A percentile compares a stretch with the other conserved stretches of the same genome.
Evolutionary conservation across 345 rosid species (phyloP).

Genomic region (Pistacia vera): DNA sequence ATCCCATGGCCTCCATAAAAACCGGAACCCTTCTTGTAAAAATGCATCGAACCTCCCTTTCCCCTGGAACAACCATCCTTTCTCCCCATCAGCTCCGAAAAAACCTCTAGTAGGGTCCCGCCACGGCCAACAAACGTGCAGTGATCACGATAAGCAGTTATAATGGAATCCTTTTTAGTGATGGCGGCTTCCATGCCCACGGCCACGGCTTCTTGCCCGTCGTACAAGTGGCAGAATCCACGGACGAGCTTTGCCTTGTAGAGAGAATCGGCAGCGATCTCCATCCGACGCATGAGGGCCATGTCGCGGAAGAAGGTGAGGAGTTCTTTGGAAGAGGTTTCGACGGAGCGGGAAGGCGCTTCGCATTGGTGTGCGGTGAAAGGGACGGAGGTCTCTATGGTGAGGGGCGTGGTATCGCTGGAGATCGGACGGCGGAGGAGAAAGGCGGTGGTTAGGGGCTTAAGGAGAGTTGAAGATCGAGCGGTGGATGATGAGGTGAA

Average conservation of each 20-base stretch:
- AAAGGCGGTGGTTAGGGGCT: slow-evolving; percentile 35
- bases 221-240: slow-evolving; percentile 98
- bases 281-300: slow-evolving; percentile 95
- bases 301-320: slow-evolving; percentile 71
- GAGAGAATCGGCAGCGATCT: slow-evolving; percentile 96
- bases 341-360: slow-evolving; percentile 83
- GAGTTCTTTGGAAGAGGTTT: slow-evolving; percentile 67
- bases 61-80: slow-evolving; percentile 83
- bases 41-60: slow-evolving; percentile 98
- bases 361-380: slow-evolving; percentile 82
- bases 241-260: slow-evolving; percentile 98
- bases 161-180: slow-evolving; percentile 79
- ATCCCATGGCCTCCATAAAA: slow-evolving; percentile 98
- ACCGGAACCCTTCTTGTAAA: slow-evolving; percentile 78
- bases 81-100: slow-evolving; percentile 95
- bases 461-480: slow-evolving; percentile 37
- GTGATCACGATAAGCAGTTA: slow-evolving; percentile 94
- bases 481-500: slow-evolving; percentile 31
- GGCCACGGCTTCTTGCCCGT: slow-evolving; percentile 95
- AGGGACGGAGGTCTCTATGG: slow-evolving; percentile 86
- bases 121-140: slow-evolving; percentile 85
- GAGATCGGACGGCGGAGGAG: slow-evolving; percentile 66
- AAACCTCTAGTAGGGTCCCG: slow-evolving; percentile 71
- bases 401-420: slow-evolving; percentile 66
- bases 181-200: slow-evolving; percentile 96